phyloP scores from a whole-genome alignment of 176 grass and related monocot species.

The Musa beccarii region DNA sequence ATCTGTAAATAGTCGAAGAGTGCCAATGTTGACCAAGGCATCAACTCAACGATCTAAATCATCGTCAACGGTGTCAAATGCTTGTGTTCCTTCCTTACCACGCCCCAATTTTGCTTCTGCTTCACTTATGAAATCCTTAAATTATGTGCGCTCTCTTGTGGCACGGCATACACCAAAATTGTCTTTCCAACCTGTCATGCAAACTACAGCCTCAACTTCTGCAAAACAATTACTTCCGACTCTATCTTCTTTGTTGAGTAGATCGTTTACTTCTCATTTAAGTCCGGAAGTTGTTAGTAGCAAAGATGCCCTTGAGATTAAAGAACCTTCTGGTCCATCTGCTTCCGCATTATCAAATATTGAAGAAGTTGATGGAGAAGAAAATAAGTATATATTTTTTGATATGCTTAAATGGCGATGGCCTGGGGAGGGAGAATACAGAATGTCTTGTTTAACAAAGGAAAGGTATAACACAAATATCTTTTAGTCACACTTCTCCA shows the following conservation, averaged over 20 bases:
- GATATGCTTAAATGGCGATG: slow-evolving; percentile 91
- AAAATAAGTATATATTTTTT: slow-evolving; percentile 73
- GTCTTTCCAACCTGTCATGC: slow-evolving; percentile 66
- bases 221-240: slow-evolving; percentile 70
- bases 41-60: slow-evolving; percentile 30
- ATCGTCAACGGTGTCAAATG: slow-evolving; percentile 39
- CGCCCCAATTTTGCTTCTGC: slow-evolving; percentile 58
- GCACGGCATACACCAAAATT: slow-evolving; percentile 81
- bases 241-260: slow-evolving; percentile 56
- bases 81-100: slow-evolving; percentile 36
- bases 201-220: slow-evolving; percentile 27
- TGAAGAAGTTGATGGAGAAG: slow-evolving; percentile 49
- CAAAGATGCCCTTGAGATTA: slow-evolving; percentile 54
- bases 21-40: slow-evolving; percentile 23
- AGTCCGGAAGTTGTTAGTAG: slow-evolving; percentile 55
- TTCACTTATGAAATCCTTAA: slow-evolving; percentile 90
- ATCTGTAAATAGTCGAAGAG: slow-evolving; percentile 41
- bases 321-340: slow-evolving; percentile 38
- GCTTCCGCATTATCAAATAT: slow-evolving; percentile 41
- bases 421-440: slow-evolving; percentile 45
- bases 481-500: background rate
- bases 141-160: slow-evolving; percentile 86
- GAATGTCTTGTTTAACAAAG: slow-evolving; percentile 35
- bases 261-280: slow-evolving; percentile 56
- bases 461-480: slow-evolving; percentile 43